Evolutionary conservation across 257 asterid genomes (phyloP).

Genomic region (Forsythia viridissima): DNA sequence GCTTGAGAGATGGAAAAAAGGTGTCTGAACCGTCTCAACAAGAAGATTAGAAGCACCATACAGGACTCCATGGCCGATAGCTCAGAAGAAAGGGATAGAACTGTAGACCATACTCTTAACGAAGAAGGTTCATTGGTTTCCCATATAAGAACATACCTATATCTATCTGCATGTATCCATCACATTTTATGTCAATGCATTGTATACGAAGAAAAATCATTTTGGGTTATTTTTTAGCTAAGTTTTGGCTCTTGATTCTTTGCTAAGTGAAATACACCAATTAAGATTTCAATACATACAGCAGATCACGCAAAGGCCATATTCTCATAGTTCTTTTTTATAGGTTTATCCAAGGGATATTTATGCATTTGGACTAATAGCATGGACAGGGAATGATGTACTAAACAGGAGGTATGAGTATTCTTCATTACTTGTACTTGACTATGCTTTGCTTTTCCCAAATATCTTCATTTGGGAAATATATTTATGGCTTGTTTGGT

Average conservation of each 20-base stretch:
- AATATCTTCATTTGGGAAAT: not conserved
- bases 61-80: slow-evolving; percentile 38
- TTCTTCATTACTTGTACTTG: not conserved
- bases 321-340: not conserved
- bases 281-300: not conserved
- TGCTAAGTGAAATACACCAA: not conserved
- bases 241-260: not conserved
- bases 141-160: not conserved
- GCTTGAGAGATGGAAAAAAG: slow-evolving; percentile 72
- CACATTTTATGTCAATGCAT: not conserved
- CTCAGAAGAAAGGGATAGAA: slow-evolving; percentile 25
- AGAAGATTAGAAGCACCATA: slow-evolving; percentile 52
- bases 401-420: slow-evolving; percentile 74
- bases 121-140: slow-evolving; percentile 14
- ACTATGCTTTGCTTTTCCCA: not conserved
- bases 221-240: not conserved
- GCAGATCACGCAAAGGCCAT: slow-evolving; percentile 4
- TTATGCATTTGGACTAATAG: slow-evolving; percentile 89
- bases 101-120: slow-evolving; percentile 20
- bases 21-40: slow-evolving; percentile 38
- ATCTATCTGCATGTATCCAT: not conserved
- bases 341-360: slow-evolving; percentile 94
- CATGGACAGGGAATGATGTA: slow-evolving; percentile 97
- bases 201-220: not conserved
- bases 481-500: not conserved